A percentile compares a stretch with the other conserved stretches of the same genome.
These are phyloP conservation scores for Graphilbum fragrans DNA, from an alignment of 2,329 filamentous ascomycete genomes.

Conservation along the genomic window DNA sequence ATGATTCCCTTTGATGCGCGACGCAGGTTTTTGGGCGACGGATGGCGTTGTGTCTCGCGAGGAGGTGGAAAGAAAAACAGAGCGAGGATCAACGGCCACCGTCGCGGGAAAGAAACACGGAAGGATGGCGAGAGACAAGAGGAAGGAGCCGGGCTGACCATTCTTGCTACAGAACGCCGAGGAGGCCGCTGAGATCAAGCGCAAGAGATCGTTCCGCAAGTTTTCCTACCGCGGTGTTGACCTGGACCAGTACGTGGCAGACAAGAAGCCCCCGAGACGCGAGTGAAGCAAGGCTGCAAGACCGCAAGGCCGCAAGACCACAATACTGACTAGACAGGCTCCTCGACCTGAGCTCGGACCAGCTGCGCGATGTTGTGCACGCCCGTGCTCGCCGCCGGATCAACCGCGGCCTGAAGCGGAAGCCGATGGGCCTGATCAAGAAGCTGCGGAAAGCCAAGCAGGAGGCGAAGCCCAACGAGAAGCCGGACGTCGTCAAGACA, in stretches of 20 bases:
- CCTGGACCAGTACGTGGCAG: constrained; percentile 80
- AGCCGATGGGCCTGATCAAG: constrained; percentile 99
- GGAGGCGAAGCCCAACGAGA: constrained; percentile 98
- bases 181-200: constrained; percentile 99
- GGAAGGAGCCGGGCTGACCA: not conserved
- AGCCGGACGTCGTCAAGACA: constrained; percentile 98
- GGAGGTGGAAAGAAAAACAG: not conserved
- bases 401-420: constrained; percentile 99
- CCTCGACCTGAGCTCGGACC: constrained; percentile 94
- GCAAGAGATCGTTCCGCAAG: constrained; percentile 99
- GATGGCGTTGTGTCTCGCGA: no score
- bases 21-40: no score
- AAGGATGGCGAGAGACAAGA: no score
- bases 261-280: not conserved
- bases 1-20: not conserved
- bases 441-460: constrained; percentile 99
- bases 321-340: constrained; percentile 46
- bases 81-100: not conserved
- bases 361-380: constrained; percentile 99
- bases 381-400: constrained; percentile 96
- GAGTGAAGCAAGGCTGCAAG: no score
- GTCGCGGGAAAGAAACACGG: not conserved
- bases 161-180: constrained; percentile 63
- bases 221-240: constrained; percentile 99
- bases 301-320: no score